Conservation (phyloP, 1,284 basidiomycete genomes). For the Pseudozyma tsukubaensis region DNA sequence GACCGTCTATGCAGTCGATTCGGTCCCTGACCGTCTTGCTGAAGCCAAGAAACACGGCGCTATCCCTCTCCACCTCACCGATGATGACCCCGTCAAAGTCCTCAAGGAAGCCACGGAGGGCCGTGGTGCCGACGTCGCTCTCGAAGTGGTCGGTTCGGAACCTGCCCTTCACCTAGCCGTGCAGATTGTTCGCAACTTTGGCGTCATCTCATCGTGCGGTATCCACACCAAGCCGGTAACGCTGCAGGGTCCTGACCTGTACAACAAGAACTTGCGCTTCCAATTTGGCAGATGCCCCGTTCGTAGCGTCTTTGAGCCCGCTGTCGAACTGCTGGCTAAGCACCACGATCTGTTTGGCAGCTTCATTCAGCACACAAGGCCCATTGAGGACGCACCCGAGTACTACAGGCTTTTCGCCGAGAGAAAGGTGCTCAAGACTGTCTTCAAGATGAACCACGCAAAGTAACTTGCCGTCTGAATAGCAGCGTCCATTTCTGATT, state of each 20-base stretch:
- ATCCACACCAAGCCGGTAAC: constrained; percentile 71
- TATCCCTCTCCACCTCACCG: constrained; percentile 61
- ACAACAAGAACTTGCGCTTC: constrained; percentile 79
- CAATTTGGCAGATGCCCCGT: constrained; percentile 88
- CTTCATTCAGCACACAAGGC: constrained; percentile 63
- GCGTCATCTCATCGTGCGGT: constrained; percentile 82
- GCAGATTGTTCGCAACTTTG: constrained; percentile 81
- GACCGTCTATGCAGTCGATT: constrained; percentile 67
- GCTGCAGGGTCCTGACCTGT: constrained; percentile 73
- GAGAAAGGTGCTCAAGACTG: constrained; percentile 52
- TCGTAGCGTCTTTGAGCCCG: constrained; percentile 58
- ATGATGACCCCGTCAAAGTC: constrained; percentile 44
- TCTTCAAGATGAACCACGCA: constrained; percentile 47
- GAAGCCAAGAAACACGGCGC: constrained; percentile 60
- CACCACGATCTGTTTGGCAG: constrained; percentile 58
- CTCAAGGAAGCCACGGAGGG: constrained; percentile 63
- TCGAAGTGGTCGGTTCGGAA: constrained; percentile 82
- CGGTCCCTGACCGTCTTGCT: constrained; percentile 65
- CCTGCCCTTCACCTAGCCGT: constrained; percentile 80
- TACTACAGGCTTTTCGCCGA: constrained; percentile 65
- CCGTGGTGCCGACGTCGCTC: constrained; percentile 70
- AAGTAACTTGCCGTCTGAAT: constrained; percentile 1
- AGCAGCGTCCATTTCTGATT: too few species aligned
- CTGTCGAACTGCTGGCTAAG: constrained; percentile 58
- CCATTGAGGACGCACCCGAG: constrained; percentile 59